Percentiles rank a stretch among this genome's conserved stretches.
Conservation (phyloP, 73 alveolate species). For the Effrenium voratum region DNA sequence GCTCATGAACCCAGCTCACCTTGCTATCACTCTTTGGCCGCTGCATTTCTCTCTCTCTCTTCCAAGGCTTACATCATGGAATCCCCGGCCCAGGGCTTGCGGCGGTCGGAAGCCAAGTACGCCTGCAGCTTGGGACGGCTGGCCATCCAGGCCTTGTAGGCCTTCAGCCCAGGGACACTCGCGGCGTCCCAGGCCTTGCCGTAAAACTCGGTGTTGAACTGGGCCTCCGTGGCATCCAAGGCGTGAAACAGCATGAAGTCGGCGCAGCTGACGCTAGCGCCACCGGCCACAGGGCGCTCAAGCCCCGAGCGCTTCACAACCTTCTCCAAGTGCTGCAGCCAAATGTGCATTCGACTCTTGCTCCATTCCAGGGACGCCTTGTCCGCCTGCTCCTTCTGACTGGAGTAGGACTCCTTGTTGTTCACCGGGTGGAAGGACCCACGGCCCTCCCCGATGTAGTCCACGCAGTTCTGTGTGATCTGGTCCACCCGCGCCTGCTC, state of each 20-base stretch:
- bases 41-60: no score
- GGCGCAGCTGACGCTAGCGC: not conserved
- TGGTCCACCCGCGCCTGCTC: not conserved
- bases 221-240: not conserved
- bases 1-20: no score
- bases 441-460: constrained; percentile 4
- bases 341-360: not conserved
- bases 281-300: constrained; percentile 1
- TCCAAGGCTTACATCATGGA: constrained; percentile 15
- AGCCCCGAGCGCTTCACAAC: constrained; percentile 27
- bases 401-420: constrained; percentile 10
- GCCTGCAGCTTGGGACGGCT: constrained; percentile 26
- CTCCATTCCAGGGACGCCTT: constrained; percentile 29
- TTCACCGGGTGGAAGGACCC: constrained; percentile 10
- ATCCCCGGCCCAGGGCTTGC: constrained; percentile 51
- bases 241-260: constrained; percentile 14
- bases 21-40: no score
- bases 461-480: not conserved
- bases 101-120: constrained; percentile 15
- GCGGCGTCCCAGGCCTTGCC: not conserved
- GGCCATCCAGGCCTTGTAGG: not conserved
- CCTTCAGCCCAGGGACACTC: not conserved
- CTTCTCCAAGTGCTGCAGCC: constrained; percentile 71
- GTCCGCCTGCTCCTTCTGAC: not conserved
- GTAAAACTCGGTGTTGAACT: not conserved